These are phyloP conservation scores for Ogataea siamensis DNA, from an alignment of 805 yeast genomes.

Conservation along the genomic window DNA sequence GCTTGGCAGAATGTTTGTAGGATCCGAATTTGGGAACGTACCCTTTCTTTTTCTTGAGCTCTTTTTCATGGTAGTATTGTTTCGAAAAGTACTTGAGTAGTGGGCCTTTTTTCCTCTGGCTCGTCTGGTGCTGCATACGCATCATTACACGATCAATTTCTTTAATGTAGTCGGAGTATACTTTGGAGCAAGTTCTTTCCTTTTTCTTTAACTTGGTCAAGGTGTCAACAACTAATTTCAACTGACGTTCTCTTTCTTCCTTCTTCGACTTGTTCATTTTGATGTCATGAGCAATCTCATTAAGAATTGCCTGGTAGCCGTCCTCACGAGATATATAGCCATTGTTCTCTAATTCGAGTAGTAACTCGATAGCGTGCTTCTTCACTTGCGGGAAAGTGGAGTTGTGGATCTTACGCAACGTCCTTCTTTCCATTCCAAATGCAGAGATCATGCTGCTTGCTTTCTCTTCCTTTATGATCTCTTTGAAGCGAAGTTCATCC, in stretches of 20 bases:
- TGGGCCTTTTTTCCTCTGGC: conserved; percentile 41
- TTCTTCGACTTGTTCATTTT: conserved; percentile 44
- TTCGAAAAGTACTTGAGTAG: conserved; percentile 53
- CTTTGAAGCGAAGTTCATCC: conserved; percentile 66
- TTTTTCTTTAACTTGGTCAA: conserved; percentile 43
- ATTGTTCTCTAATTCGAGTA: conserved; percentile 69
- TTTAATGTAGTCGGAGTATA: conserved; percentile 44
- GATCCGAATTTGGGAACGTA: conserved; percentile 74
- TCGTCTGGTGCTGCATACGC: conserved; percentile 44
- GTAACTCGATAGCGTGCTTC: conserved; percentile 66
- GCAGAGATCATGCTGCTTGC: conserved; percentile 21
- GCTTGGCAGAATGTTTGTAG: conserved; percentile 71
- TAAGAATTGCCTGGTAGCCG: conserved; percentile 74
- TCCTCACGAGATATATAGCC: conserved; percentile 65
- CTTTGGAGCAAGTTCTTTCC: conserved; percentile 43
- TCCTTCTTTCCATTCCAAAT: conserved; percentile 37
- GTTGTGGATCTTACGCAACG: conserved; percentile 37
- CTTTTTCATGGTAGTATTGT: conserved; percentile 74
- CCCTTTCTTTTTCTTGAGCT: conserved; percentile 62
- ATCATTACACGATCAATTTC: conserved; percentile 46
- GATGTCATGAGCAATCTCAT: conserved; percentile 83
- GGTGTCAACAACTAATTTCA: conserved; percentile 41
- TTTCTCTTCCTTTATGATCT: conserved; percentile 51
- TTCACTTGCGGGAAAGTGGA: conserved; percentile 72
- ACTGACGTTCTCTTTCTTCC: conserved; percentile 40